phyloP scores from a whole-genome alignment of 2,329 filamentous ascomycete species.

The Pseudocercospora vitis region DNA sequence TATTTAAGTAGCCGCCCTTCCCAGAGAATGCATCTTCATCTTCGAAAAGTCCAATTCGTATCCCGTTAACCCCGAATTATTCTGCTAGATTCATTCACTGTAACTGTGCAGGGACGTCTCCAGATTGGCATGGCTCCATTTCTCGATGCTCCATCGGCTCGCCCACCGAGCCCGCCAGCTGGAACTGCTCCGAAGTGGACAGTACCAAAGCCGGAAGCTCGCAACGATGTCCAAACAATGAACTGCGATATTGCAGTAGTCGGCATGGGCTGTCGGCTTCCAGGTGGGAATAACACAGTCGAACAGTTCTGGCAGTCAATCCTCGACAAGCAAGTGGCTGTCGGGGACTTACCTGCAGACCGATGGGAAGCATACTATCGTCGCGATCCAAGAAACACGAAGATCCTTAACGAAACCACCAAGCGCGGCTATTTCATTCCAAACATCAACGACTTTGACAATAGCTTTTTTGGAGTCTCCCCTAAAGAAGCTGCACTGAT shows the following conservation, averaged over 20 bases:
- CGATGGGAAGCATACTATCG: slow-evolving; percentile 17
- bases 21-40: no score
- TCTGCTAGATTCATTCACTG: no score
- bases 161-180: neutral
- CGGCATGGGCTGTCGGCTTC: slow-evolving; percentile 44
- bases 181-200: neutral
- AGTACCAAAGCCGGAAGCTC: neutral
- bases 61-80: no score
- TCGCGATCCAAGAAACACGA: slow-evolving; percentile 11
- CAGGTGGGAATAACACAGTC: slow-evolving; percentile 15
- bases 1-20: neutral
- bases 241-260: slow-evolving; percentile 43
- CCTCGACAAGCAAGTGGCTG: neutral
- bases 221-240: neutral
- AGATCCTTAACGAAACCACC: neutral
- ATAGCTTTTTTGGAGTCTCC: slow-evolving; percentile 46
- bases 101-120: no score
- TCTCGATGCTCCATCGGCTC: neutral
- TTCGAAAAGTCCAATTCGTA: no score
- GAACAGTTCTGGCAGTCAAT: slow-evolving; percentile 19
- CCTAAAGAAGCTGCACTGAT: slow-evolving; percentile 43
- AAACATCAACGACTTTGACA: slow-evolving; percentile 35
- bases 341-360: neutral
- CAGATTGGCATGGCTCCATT: neutral
- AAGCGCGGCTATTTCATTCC: neutral